Evolutionary conservation across 345 rosid species (phyloP).

Genomic region (Sonneratia caseolaris): DNA sequence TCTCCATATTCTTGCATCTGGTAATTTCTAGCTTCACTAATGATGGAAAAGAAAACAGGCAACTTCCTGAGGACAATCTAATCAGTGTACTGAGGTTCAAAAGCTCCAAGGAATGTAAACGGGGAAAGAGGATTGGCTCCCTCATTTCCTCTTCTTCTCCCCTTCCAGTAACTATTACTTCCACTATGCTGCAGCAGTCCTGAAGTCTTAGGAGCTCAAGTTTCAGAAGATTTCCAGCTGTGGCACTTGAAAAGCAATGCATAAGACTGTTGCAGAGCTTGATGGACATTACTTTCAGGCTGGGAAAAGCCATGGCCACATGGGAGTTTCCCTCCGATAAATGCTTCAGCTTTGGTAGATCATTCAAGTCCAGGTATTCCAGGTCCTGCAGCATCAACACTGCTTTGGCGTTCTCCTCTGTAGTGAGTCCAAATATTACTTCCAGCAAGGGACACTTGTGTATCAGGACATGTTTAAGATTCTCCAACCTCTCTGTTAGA

Average conservation of each 20-base stretch:
- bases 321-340: not conserved
- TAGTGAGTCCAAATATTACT: not conserved
- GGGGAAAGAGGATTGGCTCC: accelerated
- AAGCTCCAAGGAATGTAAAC: not conserved
- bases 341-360: not conserved
- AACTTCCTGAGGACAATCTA: not conserved
- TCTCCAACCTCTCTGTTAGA: not conserved
- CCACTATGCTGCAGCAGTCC: not conserved
- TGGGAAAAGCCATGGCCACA: not conserved
- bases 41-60: not conserved
- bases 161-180: not conserved
- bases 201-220: not conserved
- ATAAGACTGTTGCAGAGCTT: not conserved
- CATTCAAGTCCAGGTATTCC: not conserved
- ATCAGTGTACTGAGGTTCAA: not conserved
- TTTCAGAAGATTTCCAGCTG: not conserved
- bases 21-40: not conserved
- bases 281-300: not conserved
- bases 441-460: not conserved
- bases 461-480: not conserved
- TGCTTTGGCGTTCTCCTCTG: too few relatives aligned
- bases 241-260: not conserved
- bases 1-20: not conserved
- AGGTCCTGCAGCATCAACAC: not conserved
- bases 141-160: not conserved